phyloP scores from a whole-genome alignment of 2,329 filamentous ascomycete genomes.

The Trichophyton mentagrophytes region DNA sequence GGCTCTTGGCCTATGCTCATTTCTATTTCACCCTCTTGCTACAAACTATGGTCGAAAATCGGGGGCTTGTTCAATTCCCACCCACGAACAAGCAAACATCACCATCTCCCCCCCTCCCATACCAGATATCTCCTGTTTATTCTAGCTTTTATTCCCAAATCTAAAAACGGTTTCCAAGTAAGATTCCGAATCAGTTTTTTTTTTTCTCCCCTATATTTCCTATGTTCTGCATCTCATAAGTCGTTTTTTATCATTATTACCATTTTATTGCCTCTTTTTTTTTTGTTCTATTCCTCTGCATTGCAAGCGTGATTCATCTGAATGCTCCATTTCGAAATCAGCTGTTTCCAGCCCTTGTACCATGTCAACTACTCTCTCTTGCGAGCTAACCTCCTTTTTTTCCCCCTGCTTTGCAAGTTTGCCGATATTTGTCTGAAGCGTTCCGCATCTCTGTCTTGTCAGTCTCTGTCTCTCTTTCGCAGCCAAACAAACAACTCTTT shows the following conservation, averaged over 20 bases:
- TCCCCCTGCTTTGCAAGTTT: slow-evolving; percentile 17
- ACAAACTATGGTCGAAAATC: background rate
- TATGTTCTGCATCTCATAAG: slow-evolving; percentile 17
- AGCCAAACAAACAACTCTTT: background rate
- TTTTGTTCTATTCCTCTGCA: slow-evolving; percentile 25
- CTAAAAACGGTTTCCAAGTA: background rate
- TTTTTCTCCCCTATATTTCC: slow-evolving; percentile 15
- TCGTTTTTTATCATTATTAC: slow-evolving; percentile 5
- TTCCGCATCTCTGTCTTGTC: background rate
- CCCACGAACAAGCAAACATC: background rate
- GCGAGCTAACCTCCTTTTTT: slow-evolving; percentile 10
- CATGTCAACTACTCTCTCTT: slow-evolving; percentile 14
- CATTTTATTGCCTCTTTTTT: slow-evolving; percentile 8
- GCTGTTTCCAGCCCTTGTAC: slow-evolving; percentile 3
- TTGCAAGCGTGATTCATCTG: slow-evolving; percentile 35
- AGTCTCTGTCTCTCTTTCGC: background rate
- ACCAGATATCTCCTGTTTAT: background rate
- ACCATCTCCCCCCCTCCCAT: background rate
- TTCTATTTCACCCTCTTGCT: background rate
- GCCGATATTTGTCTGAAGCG: slow-evolving; percentile 6
- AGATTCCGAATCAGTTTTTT: background rate
- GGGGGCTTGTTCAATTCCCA: background rate
- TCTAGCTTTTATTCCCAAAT: background rate
- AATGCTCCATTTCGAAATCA: slow-evolving; percentile 10
- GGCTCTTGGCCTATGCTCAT: background rate